Evolutionary conservation across 1,139 yeast genomes (phyloP).

Genomic region (Scheffersomyces titani): DNA sequence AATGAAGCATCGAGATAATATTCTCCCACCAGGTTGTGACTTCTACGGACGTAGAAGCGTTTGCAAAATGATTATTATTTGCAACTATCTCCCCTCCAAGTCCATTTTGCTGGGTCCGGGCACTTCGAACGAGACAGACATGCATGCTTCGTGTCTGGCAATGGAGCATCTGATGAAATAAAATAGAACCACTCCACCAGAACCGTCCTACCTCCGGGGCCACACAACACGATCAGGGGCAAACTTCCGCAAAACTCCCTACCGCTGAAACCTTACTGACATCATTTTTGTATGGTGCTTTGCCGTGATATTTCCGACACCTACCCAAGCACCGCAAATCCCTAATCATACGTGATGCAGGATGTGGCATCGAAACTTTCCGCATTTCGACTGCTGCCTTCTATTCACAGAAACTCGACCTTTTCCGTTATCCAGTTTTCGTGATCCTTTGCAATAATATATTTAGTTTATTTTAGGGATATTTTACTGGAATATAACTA

Average conservation of each 20-base stretch:
- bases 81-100: background rate
- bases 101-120: background rate
- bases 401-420: background rate
- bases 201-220: background rate
- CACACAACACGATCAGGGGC: too few relatives aligned
- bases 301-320: background rate
- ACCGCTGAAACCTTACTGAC: background rate
- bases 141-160: background rate
- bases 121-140: background rate
- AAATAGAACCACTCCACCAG: background rate
- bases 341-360: background rate
- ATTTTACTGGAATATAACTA: background rate
- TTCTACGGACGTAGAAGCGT: background rate
- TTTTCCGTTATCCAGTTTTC: background rate
- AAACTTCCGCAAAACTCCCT: background rate
- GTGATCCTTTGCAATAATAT: background rate
- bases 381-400: background rate
- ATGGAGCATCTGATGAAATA: background rate
- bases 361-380: background rate
- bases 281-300: background rate
- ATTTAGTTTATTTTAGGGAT: background rate
- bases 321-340: background rate
- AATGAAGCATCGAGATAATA: background rate
- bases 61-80: background rate
- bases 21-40: background rate